These are phyloP conservation scores for Chalaropsis thielavioides DNA, from an alignment of 2,329 filamentous ascomycete species.

Conservation along the genomic window DNA sequence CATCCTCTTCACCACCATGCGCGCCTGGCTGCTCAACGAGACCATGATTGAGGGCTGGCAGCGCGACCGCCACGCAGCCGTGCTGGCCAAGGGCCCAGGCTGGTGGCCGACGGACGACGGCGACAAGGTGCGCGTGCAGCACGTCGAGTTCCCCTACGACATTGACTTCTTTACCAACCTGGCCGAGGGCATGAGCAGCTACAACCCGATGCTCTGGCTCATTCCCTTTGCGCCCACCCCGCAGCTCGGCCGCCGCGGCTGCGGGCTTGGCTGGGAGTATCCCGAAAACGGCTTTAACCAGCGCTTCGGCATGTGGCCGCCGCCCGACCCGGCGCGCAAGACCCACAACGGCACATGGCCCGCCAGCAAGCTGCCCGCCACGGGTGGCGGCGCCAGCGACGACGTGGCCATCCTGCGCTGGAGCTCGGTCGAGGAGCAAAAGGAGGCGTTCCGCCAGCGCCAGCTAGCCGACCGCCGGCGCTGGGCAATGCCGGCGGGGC, in stretches of 20 bases:
- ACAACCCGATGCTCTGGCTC: slow-evolving; percentile 53
- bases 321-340: slow-evolving; percentile 46
- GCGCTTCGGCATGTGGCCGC: slow-evolving; percentile 45
- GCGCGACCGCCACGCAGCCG: slow-evolving; percentile 45
- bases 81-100: slow-evolving; percentile 32
- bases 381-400: slow-evolving; percentile 25
- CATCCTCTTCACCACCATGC: slow-evolving; percentile 47
- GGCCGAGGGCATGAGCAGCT: slow-evolving; percentile 58
- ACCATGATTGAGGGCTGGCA: slow-evolving; percentile 77
- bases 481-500: slow-evolving; percentile 28
- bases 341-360: slow-evolving; percentile 31
- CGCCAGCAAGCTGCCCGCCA: slow-evolving; percentile 16
- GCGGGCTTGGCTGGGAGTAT: slow-evolving; percentile 43
- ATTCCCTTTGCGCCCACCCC: slow-evolving; percentile 48
- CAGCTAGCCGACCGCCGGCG: slow-evolving; percentile 35
- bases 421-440: slow-evolving; percentile 30
- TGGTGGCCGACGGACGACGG: slow-evolving; percentile 30
- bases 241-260: slow-evolving; percentile 26
- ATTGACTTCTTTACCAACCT: slow-evolving; percentile 62
- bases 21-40: slow-evolving; percentile 50
- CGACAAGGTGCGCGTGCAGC: slow-evolving; percentile 37
- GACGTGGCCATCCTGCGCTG: slow-evolving; percentile 22
- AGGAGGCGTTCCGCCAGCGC: slow-evolving; percentile 35
- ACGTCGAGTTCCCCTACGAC: slow-evolving; percentile 71
- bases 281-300: slow-evolving; percentile 68